phyloP scores from a whole-genome alignment of 1,284 basidiomycete genomes.

The Flammula alnicola region DNA sequence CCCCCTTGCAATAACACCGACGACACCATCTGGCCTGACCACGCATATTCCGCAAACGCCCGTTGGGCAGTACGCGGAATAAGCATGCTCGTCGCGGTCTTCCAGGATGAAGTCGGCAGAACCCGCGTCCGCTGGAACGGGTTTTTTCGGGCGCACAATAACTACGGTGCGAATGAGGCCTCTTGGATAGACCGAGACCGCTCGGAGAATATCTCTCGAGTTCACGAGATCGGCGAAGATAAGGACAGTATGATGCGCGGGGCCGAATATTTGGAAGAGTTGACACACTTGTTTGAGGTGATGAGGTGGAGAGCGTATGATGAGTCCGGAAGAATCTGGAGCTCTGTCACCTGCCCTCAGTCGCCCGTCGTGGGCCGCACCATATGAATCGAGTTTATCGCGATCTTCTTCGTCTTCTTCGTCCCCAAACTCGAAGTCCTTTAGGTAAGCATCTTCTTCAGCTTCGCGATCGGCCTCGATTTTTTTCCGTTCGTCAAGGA shows the following conservation, averaged over 20 bases:
- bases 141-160: slow-evolving; percentile 27
- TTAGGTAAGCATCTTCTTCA: slow-evolving; percentile 28
- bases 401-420: slow-evolving; percentile 23
- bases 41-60: slow-evolving; percentile 37
- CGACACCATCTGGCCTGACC: slow-evolving; percentile 44
- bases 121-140: slow-evolving; percentile 21
- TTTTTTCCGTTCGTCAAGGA: slow-evolving; percentile 43
- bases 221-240: slow-evolving; percentile 35
- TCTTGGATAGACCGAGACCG: slow-evolving; percentile 24
- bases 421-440: slow-evolving; percentile 29
- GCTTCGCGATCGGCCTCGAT: slow-evolving; percentile 28
- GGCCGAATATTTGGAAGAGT: slow-evolving; percentile 39
- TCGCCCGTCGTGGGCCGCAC: slow-evolving; percentile 28
- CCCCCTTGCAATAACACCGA: slow-evolving; percentile 42
- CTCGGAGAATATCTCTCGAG: slow-evolving; percentile 18
- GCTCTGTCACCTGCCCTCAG: slow-evolving; percentile 52
- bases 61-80: slow-evolving; percentile 37
- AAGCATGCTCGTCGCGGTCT: slow-evolving; percentile 42
- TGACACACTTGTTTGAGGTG: slow-evolving; percentile 22
- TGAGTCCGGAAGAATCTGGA: slow-evolving; percentile 45
- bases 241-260: slow-evolving; percentile 38
- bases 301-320: slow-evolving; percentile 20
- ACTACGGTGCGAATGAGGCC: slow-evolving; percentile 30
- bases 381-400: slow-evolving; percentile 34
- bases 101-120: slow-evolving; percentile 37